phyloP scores from a whole-genome alignment of 2,329 filamentous ascomycete genomes.

The Pseudodiploospora longispora region DNA sequence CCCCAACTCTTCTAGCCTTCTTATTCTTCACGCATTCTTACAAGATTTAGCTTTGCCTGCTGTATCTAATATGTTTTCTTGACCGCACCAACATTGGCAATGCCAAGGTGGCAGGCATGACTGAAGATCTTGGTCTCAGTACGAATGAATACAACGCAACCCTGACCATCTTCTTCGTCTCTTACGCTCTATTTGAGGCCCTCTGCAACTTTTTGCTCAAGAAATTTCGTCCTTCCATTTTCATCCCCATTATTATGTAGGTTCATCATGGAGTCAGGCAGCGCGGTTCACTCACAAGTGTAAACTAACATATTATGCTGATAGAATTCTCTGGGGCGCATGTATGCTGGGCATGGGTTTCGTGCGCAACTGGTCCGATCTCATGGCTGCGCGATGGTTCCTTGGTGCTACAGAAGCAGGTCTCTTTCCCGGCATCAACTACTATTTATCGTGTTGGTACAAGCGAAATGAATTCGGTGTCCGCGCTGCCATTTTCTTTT shows the following conservation, averaged over 20 bases:
- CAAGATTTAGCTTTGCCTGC: conserved; percentile 46
- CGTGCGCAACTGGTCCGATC: conserved; percentile 50
- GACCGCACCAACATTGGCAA: conserved; percentile 70
- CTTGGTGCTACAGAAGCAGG: conserved; percentile 67
- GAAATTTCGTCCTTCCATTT: conserved; percentile 65
- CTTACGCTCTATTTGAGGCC: conserved; percentile 71
- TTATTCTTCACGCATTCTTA: neutral
- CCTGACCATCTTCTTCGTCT: conserved; percentile 79
- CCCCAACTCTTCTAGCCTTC: neutral
- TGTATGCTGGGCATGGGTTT: conserved; percentile 64
- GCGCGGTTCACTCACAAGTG: no score
- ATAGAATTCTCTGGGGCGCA: conserved; percentile 54
- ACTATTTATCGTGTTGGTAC: conserved; percentile 80
- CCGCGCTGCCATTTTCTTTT: conserved; percentile 77
- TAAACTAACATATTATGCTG: no score
- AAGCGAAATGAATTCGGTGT: conserved; percentile 69
- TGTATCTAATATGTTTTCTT: conserved; percentile 68
- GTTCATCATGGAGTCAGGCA: conserved; percentile 9
- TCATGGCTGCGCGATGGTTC: conserved; percentile 62
- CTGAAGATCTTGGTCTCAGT: conserved; percentile 26
- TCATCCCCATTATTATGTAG: conserved; percentile 74
- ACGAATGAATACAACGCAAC: conserved; percentile 59
- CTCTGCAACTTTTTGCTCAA: conserved; percentile 76
- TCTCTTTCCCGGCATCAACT: conserved; percentile 68
- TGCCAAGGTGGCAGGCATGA: conserved; percentile 50